Evolutionary conservation across 2,329 filamentous ascomycete genomes (phyloP), one percentile per base, ranked within the genome.

Genomic region (Trichoderma sp.): DNA sequence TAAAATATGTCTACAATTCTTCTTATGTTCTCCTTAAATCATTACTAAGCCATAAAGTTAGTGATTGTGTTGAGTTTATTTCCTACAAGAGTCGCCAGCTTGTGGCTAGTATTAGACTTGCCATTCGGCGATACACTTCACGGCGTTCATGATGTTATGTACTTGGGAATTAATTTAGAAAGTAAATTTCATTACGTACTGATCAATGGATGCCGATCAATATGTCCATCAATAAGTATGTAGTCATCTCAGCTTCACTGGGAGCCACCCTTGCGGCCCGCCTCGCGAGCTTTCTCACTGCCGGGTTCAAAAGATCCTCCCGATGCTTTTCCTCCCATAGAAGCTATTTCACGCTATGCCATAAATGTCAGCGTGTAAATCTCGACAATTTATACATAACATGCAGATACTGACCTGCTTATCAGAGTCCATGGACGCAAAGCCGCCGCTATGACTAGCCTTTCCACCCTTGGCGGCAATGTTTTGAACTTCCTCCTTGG

Each of bases 221-320:
- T 28, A 4, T 11, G 14, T 13, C 16, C 21, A 21, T 16, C 10
- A 24, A 11, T 49, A 2, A 21, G 4, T 2, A 18, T 13, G 6
- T 24, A 43, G 3, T n/a, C 10, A 1, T 49, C 46, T 4, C n/a
- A 49, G 1, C 39, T 4, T 67, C 49, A 61, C 37, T 68, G 32
- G 4, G 59, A 61, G 3, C 85, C 85, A 4, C 86, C 85, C 77
- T 87, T 87, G 37, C 79, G 78, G 3, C 86, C 86, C 21, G 85
- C 85, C 75, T 87, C 85, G 59, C 78, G 81, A 2, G 85, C 85
- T 70, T 79, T 81, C 75, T 85, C 81, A 59, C 82, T 84, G 7
- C 86, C 84, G 0, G 81, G 81, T 73, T 87, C 83, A 66, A 88
- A 88, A 3, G 82, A 85, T 5, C 86, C 85, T 43, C 80, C 79